A percentile compares a stretch with the other conserved stretches of the same genome.
These are phyloP conservation scores for Malus sylvestris DNA, from an alignment of 306 rosid genomes.

Conservation along the genomic window DNA sequence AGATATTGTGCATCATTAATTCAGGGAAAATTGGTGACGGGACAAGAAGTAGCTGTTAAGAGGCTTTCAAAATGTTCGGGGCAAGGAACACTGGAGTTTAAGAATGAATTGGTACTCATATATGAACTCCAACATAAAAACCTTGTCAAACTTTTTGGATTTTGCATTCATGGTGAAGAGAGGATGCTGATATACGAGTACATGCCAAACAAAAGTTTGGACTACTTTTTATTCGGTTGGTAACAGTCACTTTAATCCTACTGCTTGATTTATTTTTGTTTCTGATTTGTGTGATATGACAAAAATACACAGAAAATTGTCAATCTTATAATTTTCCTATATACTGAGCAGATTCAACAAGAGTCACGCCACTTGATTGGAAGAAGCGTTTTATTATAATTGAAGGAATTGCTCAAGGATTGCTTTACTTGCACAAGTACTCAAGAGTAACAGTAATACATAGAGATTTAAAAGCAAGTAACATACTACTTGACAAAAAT, in stretches of 20 bases:
- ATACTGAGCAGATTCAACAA: neutral
- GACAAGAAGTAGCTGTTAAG: constrained; percentile 8
- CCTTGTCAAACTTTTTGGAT: constrained; percentile 18
- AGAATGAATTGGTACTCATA: no score
- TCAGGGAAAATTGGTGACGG: constrained; percentile 5
- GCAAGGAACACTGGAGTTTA: constrained; percentile 23
- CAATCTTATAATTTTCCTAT: neutral
- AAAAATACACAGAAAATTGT: neutral
- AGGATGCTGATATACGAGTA: constrained; percentile 18
- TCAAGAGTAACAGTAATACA: constrained; percentile 14
- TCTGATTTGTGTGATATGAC: no score
- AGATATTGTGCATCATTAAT: neutral
- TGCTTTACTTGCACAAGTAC: constrained; percentile 14
- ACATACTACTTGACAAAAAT: constrained; percentile 7
- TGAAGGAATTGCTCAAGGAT: constrained; percentile 5
- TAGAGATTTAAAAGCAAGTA: constrained; percentile 16
- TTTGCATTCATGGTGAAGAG: constrained; percentile 21
- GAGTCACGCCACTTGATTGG: constrained; percentile 16
- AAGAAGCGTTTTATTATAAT: neutral
- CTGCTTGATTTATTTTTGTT: neutral
- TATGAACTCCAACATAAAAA: constrained; percentile 12
- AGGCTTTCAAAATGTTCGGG: constrained; percentile 18
- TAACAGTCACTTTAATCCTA: neutral
- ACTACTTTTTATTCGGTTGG: constrained; percentile 25
- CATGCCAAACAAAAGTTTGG: constrained; percentile 11